A percentile compares a stretch with the other conserved stretches of the same genome.
phyloP scores from a whole-genome alignment of 2,329 filamentous ascomycete species.

The Aureobasidium zeae region DNA sequence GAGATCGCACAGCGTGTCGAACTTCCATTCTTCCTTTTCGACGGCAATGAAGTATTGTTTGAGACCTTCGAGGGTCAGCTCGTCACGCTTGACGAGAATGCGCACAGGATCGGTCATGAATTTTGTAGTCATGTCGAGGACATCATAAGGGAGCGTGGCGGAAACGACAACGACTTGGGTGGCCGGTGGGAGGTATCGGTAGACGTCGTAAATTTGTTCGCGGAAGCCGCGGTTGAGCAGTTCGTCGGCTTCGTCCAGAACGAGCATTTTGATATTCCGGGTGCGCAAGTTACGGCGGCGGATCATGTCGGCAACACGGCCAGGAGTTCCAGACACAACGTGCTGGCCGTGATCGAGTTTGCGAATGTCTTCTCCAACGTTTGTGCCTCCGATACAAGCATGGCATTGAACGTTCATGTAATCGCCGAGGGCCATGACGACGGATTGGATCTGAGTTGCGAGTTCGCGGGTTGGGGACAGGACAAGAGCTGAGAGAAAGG shows the following conservation, averaged over 20 bases:
- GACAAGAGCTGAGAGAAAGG: constrained; percentile 56
- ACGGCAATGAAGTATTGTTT: constrained; percentile 99
- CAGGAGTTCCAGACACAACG: constrained; percentile 95
- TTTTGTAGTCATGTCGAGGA: constrained; percentile 98
- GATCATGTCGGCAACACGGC: constrained; percentile 83
- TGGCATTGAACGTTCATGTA: constrained; percentile 99
- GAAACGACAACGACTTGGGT: constrained; percentile 98
- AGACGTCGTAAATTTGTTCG: constrained; percentile 98
- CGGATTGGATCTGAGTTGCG: constrained; percentile 95
- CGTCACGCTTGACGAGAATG: constrained; percentile 96
- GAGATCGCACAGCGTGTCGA: constrained; percentile 94
- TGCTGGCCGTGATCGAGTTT: constrained; percentile 97
- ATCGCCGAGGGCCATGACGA: constrained; percentile 98
- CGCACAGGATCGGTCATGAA: constrained; percentile 99
- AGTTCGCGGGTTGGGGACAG: constrained; percentile 93
- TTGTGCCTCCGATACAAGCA: constrained; percentile 95
- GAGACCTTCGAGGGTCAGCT: constrained; percentile 90
- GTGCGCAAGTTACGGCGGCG: constrained; percentile 63
- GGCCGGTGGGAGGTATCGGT: constrained; percentile 88
- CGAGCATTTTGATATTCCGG: constrained; percentile 68
- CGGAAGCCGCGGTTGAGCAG: constrained; percentile 88
- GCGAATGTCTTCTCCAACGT: constrained; percentile 93
- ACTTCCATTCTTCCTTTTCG: constrained; percentile 99
- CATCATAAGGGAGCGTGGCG: constrained; percentile 93
- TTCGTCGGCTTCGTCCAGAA: constrained; percentile 68